Conservation (phyloP, 2,329 filamentous ascomycete species). For the Aspergillus piperis region DNA sequence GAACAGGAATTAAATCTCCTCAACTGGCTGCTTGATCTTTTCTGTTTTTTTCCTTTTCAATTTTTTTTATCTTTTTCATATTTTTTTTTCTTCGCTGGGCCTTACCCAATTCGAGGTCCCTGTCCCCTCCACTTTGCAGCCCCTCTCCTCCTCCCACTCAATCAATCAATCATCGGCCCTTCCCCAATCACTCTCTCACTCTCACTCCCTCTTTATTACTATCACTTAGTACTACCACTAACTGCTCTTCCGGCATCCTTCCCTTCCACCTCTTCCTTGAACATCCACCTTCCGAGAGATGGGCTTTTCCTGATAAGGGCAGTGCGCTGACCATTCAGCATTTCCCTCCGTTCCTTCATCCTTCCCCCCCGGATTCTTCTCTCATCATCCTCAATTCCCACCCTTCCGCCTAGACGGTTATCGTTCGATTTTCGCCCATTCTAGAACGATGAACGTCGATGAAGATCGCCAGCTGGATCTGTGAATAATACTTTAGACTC, state of each 20-base stretch:
- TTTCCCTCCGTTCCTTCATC: conserved; percentile 19
- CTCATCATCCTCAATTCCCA: conserved; percentile 3
- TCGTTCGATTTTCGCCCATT: conserved; percentile 10
- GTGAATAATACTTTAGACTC: conserved; percentile 22
- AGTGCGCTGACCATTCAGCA: conserved; percentile 32
- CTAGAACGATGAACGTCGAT: conserved; percentile 22
- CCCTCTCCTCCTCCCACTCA: background rate
- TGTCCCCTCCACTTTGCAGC: conserved; percentile 5
- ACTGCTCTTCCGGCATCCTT: conserved; percentile 17
- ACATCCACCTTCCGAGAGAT: conserved; percentile 12
- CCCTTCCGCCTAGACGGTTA: background rate
- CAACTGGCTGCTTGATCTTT: background rate
- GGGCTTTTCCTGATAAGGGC: conserved; percentile 29
- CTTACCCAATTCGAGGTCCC: background rate
- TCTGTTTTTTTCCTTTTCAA: background rate
- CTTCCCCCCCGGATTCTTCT: conserved; percentile 14
- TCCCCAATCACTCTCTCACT: conserved; percentile 1
- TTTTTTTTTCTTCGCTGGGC: background rate
- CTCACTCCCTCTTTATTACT: conserved; percentile 5
- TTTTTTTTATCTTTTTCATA: background rate
- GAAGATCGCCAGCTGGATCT: conserved; percentile 24
- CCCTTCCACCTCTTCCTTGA: conserved; percentile 4
- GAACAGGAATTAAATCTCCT: conserved; percentile 1
- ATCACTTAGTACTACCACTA: background rate
- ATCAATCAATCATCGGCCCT: background rate